phyloP scores from a whole-genome alignment of 805 yeast genomes.

The Debaryomyces prosopidis region DNA sequence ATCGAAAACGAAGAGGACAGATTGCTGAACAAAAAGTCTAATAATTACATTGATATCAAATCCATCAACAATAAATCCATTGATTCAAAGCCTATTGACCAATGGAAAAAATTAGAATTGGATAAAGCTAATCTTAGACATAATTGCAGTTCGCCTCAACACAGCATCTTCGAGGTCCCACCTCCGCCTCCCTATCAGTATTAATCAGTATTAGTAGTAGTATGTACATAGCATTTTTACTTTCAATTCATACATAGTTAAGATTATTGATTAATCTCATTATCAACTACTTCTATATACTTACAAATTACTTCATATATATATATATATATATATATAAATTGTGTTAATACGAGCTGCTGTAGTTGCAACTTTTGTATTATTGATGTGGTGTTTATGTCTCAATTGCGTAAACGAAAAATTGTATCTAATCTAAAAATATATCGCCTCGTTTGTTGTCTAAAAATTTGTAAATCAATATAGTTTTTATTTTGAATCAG shows the following conservation, averaged over 20 bases:
- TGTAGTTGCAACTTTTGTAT: not conserved
- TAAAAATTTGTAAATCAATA: too few relatives aligned
- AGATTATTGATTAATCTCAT: not conserved
- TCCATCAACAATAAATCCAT: constrained; percentile 3
- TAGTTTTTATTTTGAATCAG: too few relatives aligned
- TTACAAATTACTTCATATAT: constrained; percentile 1
- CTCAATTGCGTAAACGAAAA: too few relatives aligned
- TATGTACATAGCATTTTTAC: not conserved
- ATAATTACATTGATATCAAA: constrained; percentile 27
- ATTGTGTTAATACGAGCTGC: too few relatives aligned
- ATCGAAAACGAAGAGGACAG: constrained; percentile 14
- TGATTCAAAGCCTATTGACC: not conserved
- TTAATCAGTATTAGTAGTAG: constrained; percentile 15
- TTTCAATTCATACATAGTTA: not conserved
- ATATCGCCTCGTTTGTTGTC: not conserved
- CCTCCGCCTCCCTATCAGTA: constrained; percentile 28
- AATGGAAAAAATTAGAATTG: constrained; percentile 15
- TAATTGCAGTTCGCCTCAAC: not conserved
- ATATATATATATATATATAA: too few relatives aligned
- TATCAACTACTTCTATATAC: not conserved
- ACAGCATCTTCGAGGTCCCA: constrained; percentile 10
- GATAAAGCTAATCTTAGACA: constrained; percentile 6
- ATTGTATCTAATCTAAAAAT: not conserved
- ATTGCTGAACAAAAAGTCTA: constrained; percentile 17
- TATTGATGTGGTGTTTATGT: too few relatives aligned